phyloP scores from a whole-genome alignment of 306 rosid genomes.

The Pyrus communis region DNA sequence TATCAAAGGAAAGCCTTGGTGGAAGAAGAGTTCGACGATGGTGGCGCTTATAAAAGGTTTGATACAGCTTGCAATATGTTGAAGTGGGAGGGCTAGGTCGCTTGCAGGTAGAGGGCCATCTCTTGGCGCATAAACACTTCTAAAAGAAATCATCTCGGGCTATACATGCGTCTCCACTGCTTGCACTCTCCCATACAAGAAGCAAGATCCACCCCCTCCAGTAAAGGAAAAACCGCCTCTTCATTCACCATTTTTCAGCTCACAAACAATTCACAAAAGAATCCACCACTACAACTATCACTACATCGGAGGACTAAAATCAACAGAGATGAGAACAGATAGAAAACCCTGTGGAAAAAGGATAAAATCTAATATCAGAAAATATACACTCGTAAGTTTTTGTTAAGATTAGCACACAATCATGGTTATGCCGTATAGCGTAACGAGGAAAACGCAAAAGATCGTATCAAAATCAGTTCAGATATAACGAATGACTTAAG shows the following conservation, averaged over 20 bases:
- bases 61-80: slow-evolving; percentile 58
- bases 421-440: background rate
- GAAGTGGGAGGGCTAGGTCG: slow-evolving; percentile 46
- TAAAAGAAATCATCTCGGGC: slow-evolving; percentile 86
- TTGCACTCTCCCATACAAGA: slow-evolving; percentile 73
- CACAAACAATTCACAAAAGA: background rate
- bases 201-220: slow-evolving; percentile 83
- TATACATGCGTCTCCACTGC: slow-evolving; percentile 62
- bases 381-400: background rate
- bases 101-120: slow-evolving; percentile 95
- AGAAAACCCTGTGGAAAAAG: slow-evolving; percentile 2
- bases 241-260: slow-evolving; percentile 45
- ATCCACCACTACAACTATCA: slow-evolving; percentile 4
- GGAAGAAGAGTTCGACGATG: slow-evolving; percentile 56
- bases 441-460: background rate
- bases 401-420: background rate
- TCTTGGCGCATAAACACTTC: slow-evolving; percentile 82
- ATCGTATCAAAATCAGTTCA: background rate
- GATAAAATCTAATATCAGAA: background rate
- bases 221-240: slow-evolving; percentile 78
- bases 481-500: background rate
- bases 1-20: slow-evolving; percentile 76
- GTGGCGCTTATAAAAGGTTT: slow-evolving; percentile 55
- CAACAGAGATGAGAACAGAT: background rate
- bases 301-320: slow-evolving; percentile 3